A percentile compares a stretch with the other conserved stretches of the same genome.
phyloP scores from a whole-genome alignment of 2,329 filamentous ascomycete genomes.

The Talaromyces sp. region DNA sequence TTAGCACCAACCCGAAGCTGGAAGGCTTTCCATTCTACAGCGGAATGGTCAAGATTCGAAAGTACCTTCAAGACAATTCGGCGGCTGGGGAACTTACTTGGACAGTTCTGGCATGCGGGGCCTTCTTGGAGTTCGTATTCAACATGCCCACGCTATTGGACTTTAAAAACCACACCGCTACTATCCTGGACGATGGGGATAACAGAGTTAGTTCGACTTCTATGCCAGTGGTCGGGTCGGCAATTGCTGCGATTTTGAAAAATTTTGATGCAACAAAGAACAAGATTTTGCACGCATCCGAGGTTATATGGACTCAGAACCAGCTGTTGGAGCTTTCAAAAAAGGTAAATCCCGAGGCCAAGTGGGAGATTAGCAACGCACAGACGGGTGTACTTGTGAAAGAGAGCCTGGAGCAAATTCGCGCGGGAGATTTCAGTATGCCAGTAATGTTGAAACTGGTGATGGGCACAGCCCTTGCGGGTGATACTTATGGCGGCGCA shows the following conservation, averaged over 20 bases:
- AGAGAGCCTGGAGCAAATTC: background rate
- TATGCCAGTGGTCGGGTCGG: background rate
- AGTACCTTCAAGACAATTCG: background rate
- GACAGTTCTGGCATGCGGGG: background rate
- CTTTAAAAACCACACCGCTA: background rate
- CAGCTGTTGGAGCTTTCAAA: background rate
- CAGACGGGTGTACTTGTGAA: background rate
- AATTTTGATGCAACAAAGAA: background rate
- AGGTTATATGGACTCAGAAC: background rate
- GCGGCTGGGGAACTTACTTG: background rate
- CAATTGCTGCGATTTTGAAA: background rate
- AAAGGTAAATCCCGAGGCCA: background rate
- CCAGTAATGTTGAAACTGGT: background rate
- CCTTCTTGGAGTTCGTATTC: background rate
- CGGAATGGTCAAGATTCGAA: background rate
- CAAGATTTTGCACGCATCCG: background rate
- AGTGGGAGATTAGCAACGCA: background rate
- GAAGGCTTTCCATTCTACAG: background rate
- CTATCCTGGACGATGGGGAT: conserved; percentile 1
- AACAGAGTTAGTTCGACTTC: background rate
- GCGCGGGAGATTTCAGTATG: background rate
- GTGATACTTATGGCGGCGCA: background rate
- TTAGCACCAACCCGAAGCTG: background rate
- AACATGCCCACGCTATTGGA: background rate
- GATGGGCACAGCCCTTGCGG: background rate